Evolutionary conservation across 129 eudicot genomes (phyloP).

Genomic region (Apium graveolens): DNA sequence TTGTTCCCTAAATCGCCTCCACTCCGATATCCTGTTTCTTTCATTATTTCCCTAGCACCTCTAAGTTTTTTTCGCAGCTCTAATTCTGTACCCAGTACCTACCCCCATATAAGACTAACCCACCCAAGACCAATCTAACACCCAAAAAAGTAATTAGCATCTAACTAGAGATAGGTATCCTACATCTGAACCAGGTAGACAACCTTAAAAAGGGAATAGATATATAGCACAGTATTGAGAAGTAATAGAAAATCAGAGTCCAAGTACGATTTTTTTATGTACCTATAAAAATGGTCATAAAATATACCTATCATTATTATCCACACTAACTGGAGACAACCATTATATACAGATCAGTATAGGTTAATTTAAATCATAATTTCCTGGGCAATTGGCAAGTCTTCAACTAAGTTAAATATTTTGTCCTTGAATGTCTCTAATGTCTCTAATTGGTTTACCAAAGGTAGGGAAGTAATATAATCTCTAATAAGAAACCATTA

Average conservation of each 20-base stretch:
- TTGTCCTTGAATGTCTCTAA: background rate
- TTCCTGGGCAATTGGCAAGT: background rate
- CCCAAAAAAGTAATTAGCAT: background rate
- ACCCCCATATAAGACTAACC: background rate
- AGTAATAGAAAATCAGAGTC: background rate
- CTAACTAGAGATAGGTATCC: background rate
- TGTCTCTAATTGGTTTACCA: background rate
- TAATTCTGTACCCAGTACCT: background rate
- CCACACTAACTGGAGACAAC: background rate
- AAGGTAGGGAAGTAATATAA: background rate
- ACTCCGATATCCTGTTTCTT: background rate
- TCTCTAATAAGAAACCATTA: background rate
- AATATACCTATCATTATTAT: background rate
- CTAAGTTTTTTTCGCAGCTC: background rate
- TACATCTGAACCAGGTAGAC: no score
- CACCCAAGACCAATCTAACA: background rate
- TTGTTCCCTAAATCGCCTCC: background rate
- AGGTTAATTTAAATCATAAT: background rate
- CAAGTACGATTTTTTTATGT: background rate
- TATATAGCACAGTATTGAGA: background rate
- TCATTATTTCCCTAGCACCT: background rate
- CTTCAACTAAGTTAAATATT: background rate
- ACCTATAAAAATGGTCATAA: background rate
- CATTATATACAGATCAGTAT: background rate
- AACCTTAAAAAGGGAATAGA: background rate